Conservation (phyloP, 208 protist species). For the Leishmania tropica region DNA sequence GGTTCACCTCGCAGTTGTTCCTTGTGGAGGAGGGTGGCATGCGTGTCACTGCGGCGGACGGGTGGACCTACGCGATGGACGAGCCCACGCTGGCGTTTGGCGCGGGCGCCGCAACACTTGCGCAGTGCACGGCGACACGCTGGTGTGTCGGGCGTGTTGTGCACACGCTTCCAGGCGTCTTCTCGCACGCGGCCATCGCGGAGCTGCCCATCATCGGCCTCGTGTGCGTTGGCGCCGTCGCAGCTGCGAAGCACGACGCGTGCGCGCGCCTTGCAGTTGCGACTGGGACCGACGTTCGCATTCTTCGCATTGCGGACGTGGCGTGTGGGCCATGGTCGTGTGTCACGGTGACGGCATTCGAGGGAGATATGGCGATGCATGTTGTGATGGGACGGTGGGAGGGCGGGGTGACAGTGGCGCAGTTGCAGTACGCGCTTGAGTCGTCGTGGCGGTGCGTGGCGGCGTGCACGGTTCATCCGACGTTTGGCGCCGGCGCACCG, state of each 20-base stretch:
- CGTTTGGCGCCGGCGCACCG: constrained; percentile 13
- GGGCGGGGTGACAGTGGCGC: constrained; percentile 17
- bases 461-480: neutral
- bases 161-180: constrained; percentile 10
- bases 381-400: constrained; percentile 34
- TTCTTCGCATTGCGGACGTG: constrained; percentile 1
- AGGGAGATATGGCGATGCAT: neutral
- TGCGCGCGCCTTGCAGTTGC: constrained; percentile 3
- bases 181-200: constrained; percentile 25
- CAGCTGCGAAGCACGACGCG: neutral
- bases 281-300: neutral
- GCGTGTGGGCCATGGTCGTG: neutral
- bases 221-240: constrained; percentile 23
- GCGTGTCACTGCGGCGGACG: constrained; percentile 4
- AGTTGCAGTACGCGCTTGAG: neutral
- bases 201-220: constrained; percentile 27
- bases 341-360: neutral
- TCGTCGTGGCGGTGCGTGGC: constrained; percentile 20
- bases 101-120: constrained; percentile 7
- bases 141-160: constrained; percentile 7
- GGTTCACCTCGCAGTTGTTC: constrained; percentile 26
- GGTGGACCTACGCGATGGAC: constrained; percentile 19
- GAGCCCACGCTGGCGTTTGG: constrained; percentile 31
- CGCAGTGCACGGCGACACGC: constrained; percentile 33
- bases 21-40: constrained; percentile 9